Conservation (phyloP, 345 rosid genomes). For the Gossypium stocksii region DNA sequence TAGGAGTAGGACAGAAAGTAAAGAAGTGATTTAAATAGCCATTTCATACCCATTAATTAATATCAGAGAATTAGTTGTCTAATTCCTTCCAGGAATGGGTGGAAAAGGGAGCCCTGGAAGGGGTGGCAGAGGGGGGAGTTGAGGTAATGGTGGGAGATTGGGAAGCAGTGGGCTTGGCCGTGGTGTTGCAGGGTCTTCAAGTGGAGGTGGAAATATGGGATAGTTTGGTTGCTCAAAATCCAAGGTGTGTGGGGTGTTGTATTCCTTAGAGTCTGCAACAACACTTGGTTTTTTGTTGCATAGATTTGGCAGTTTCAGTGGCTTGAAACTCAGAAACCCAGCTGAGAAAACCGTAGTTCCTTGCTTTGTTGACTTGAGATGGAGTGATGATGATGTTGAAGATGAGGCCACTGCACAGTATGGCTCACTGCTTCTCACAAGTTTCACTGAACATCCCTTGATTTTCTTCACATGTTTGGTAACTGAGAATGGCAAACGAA, state of each 20-base stretch:
- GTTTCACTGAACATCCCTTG: constrained; percentile 62
- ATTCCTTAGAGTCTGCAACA: constrained; percentile 11
- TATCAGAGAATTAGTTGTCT: not conserved
- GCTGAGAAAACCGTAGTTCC: constrained; percentile 73
- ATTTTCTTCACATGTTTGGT: constrained; percentile 65
- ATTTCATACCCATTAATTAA: not conserved
- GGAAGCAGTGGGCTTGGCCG: constrained; percentile 22
- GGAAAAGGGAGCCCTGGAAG: constrained; percentile 31
- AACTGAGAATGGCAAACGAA: constrained; percentile 58
- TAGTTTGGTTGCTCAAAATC: constrained; percentile 1
- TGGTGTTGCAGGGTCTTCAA: constrained; percentile 4
- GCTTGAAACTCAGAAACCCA: constrained; percentile 84
- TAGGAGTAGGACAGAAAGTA: too few relatives aligned
- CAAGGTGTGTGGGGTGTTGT: constrained; percentile 13
- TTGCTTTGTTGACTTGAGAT: constrained; percentile 41
- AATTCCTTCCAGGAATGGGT: constrained; percentile 31
- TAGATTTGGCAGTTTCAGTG: constrained; percentile 47
- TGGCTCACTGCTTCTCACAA: constrained; percentile 69
- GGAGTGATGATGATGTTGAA: constrained; percentile 57
- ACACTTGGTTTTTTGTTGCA: constrained; percentile 57
- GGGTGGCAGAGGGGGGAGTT: constrained; percentile 44
- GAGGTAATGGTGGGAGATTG: constrained; percentile 35
- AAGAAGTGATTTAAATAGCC: too few relatives aligned
- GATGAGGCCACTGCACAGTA: constrained; percentile 67
- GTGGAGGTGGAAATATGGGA: constrained; percentile 16